Conservation (phyloP, 2,329 filamentous ascomycete genomes). For the Colletotrichum navitas region DNA sequence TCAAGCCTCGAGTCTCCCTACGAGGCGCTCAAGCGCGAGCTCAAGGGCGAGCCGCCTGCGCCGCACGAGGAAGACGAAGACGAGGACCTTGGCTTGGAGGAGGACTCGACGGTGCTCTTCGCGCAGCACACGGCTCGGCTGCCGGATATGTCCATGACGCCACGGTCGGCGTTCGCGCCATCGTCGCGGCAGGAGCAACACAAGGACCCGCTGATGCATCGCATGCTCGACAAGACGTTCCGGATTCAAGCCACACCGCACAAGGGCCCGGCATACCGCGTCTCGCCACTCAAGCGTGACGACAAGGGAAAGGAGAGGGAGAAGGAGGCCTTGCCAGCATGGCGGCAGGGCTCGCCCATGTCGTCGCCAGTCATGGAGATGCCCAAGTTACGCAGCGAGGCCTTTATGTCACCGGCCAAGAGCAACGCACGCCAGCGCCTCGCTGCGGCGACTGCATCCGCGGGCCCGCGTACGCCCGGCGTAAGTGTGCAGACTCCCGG, state of each 20-base stretch:
- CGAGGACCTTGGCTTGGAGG: slow-evolving; percentile 55
- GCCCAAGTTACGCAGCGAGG: slow-evolving; percentile 85
- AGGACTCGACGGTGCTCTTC: slow-evolving; percentile 63
- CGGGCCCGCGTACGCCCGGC: slow-evolving; percentile 78
- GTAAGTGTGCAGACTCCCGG: slow-evolving; percentile 87
- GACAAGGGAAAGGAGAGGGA: slow-evolving; percentile 46
- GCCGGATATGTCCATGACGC: slow-evolving; percentile 74
- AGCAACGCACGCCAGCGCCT: slow-evolving; percentile 59
- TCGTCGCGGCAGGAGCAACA: slow-evolving; percentile 62
- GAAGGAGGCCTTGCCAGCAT: slow-evolving; percentile 54
- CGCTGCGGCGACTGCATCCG: slow-evolving; percentile 53
- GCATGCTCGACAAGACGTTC: slow-evolving; percentile 95
- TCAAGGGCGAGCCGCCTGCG: slow-evolving; percentile 59
- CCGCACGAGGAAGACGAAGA: slow-evolving; percentile 52
- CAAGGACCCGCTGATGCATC: slow-evolving; percentile 87
- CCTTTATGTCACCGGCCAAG: slow-evolving; percentile 82
- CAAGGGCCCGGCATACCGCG: slow-evolving; percentile 59
- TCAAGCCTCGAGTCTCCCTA: slow-evolving; percentile 82
- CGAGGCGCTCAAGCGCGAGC: slow-evolving; percentile 77
- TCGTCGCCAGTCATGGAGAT: slow-evolving; percentile 84
- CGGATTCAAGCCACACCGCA: slow-evolving; percentile 93
- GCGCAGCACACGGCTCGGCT: slow-evolving; percentile 67
- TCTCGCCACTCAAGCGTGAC: slow-evolving; percentile 60
- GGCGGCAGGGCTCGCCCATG: slow-evolving; percentile 69
- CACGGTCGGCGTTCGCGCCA: slow-evolving; percentile 50